Evolutionary conservation across 495 filamentous ascomycete species (phyloP), one percentile per base, ranked within the genome.

Genomic region (Clavariopsis aquatica): DNA sequence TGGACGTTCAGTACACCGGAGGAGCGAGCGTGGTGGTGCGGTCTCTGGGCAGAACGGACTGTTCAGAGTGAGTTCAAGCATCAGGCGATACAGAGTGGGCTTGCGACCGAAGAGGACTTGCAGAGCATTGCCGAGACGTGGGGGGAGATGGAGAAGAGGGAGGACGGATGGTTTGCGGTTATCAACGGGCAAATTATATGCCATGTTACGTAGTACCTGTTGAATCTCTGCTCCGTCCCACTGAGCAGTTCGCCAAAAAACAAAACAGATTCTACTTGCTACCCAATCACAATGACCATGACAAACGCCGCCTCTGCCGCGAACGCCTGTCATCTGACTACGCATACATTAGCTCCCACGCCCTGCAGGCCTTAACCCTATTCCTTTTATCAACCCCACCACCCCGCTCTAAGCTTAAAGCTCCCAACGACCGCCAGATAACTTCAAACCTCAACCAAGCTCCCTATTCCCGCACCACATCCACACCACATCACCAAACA

Each of bases 161-260:
- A 80, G 52, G 78, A 84, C 57, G 81, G 73, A 10, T 84, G 83
- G 79, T 83, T 81, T 73, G 75, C 72, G 23, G 57, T 84, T 26
- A 54, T 84, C 45, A 75, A 82, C 74, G 81, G 81, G 38, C 76
- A 87, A 73, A 78, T 87, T 47, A 61, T 84, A 22, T 84, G 80
- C 72, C 58, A 62, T 24, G 52, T 62, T 13, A 57, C 34, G 36
- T 24, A 20, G 28, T 57, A 13, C 29, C 20, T n/a, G 26, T 31
- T 13, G 51, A 7, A 4, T 54, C 23, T 13, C 24, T 36, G 2
- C 5, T 54, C 51, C n/a, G n/a, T n/a, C n/a, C n/a, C n/a, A n/a
- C n/a, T n/a, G n/a, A n/a, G n/a, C n/a, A n/a, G n/a, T n/a, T n/a
- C n/a, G n/a, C n/a, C n/a, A n/a, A n/a, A 29, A 31, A 36, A 9